Percentiles rank a stretch among this genome's conserved stretches.
These are phyloP conservation scores for Collybia sordida DNA, from an alignment of 768 basidiomycete genomes.

Conservation along the genomic window DNA sequence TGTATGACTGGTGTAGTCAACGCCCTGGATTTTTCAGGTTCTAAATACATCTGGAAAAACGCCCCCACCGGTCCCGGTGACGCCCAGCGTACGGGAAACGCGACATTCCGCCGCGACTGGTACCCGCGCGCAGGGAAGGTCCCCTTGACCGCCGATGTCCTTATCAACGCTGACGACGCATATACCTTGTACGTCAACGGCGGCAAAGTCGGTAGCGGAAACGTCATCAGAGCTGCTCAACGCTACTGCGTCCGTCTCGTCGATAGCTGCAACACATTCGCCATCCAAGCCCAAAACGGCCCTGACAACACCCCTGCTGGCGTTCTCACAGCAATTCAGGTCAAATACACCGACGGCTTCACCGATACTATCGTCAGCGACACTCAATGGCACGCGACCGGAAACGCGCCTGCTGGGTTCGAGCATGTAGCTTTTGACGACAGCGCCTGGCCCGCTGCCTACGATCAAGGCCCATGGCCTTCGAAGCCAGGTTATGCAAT, in stretches of 20 bases:
- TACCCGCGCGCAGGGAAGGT: slow-evolving; percentile 21
- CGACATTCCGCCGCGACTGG: slow-evolving; percentile 29
- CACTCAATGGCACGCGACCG: slow-evolving; percentile 25
- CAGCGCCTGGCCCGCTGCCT: slow-evolving; percentile 26
- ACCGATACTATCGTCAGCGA: slow-evolving; percentile 30
- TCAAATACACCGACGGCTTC: slow-evolving; percentile 29
- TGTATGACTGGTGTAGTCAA: slow-evolving; percentile 5
- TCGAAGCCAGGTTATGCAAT: slow-evolving; percentile 9
- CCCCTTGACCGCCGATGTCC: slow-evolving; percentile 27
- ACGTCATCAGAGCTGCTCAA: slow-evolving; percentile 18
- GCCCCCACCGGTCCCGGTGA: slow-evolving; percentile 12
- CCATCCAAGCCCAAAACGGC: slow-evolving; percentile 20
- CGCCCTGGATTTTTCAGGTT: slow-evolving; percentile 11
- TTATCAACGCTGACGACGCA: slow-evolving; percentile 29
- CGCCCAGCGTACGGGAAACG: slow-evolving; percentile 20
- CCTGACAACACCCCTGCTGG: slow-evolving; percentile 25
- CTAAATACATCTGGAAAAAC: slow-evolving; percentile 32
- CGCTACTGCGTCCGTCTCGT: slow-evolving; percentile 27
- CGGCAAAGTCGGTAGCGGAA: slow-evolving; percentile 19
- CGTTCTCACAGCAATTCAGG: slow-evolving; percentile 26
- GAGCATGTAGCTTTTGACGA: slow-evolving; percentile 28
- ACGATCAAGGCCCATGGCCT: slow-evolving; percentile 17
- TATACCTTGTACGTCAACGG: slow-evolving; percentile 34
- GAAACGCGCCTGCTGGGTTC: slow-evolving; percentile 24
- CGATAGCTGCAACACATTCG: slow-evolving; percentile 30